phyloP scores from a whole-genome alignment of 225 moss, liverwort and hornwort genomes.

The Marchantia polymorpha region DNA sequence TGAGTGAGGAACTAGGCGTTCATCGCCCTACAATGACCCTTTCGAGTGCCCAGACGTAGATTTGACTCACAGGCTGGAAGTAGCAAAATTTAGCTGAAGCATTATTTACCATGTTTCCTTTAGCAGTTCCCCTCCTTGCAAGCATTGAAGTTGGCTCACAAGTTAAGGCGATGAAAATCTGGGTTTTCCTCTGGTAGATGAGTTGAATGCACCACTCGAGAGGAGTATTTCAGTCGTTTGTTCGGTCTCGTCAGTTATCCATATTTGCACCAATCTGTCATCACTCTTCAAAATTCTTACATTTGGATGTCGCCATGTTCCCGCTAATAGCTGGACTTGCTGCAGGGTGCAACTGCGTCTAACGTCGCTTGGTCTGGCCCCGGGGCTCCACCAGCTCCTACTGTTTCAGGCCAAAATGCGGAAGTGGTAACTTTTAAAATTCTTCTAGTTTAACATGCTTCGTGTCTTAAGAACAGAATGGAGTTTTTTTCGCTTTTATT shows the following conservation, averaged over 20 bases:
- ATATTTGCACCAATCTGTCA: background rate
- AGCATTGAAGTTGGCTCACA: too few relatives aligned
- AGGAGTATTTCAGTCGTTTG: background rate
- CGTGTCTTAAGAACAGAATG: too few relatives aligned
- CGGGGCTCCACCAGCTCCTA: constrained; percentile 75
- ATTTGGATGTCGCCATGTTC: constrained; percentile 17
- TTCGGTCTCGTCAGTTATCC: background rate
- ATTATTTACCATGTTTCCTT: too few relatives aligned
- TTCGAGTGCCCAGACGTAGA: too few relatives aligned
- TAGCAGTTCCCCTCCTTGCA: too few relatives aligned
- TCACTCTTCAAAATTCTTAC: background rate
- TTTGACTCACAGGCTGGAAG: too few relatives aligned
- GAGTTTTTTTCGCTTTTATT: background rate
- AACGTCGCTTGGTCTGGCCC: constrained; percentile 99
- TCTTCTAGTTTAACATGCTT: too few relatives aligned
- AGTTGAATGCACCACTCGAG: background rate
- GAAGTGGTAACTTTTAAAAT: constrained; percentile 64
- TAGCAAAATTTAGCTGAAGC: too few relatives aligned
- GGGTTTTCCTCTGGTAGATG: background rate
- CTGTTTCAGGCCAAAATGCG: constrained; percentile 88
- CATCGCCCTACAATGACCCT: too few relatives aligned
- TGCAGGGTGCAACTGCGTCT: constrained; percentile 90
- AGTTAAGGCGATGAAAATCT: background rate
- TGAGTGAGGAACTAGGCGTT: too few relatives aligned
- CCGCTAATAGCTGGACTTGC: constrained; percentile 38